phyloP scores from a whole-genome alignment of 257 asterid genomes.

The Cordia subcordata region DNA sequence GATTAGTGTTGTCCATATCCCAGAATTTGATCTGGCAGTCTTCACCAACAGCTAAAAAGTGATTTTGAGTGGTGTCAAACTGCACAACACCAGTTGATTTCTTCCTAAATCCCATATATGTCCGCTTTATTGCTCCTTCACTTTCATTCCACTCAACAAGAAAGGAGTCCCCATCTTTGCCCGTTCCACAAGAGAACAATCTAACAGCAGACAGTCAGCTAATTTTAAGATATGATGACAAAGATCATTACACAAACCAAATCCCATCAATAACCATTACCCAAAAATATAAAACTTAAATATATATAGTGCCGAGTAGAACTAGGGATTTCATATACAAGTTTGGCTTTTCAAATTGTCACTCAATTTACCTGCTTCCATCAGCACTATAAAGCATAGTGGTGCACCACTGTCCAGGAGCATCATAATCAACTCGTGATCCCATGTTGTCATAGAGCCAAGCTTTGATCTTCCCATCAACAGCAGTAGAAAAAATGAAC shows the following conservation, averaged over 20 bases:
- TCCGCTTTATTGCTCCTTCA: constrained; percentile 95
- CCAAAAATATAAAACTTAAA: neutral
- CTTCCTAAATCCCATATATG: constrained; percentile 78
- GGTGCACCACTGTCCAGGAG: constrained; percentile 98
- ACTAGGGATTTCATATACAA: no score
- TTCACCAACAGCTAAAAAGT: constrained; percentile 94
- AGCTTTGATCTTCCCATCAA: constrained; percentile 96
- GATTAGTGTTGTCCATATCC: constrained; percentile 85
- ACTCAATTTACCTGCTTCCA: constrained; percentile 69
- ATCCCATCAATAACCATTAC: neutral
- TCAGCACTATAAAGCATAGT: constrained; percentile 96
- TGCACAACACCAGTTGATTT: constrained; percentile 79
- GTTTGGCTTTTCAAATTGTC: neutral
- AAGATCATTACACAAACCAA: neutral
- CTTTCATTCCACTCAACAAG: constrained; percentile 99
- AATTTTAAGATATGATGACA: neutral
- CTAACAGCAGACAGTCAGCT: constrained; percentile 28
- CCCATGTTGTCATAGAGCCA: constrained; percentile 97
- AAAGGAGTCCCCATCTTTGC: constrained; percentile 94
- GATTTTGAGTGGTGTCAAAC: constrained; percentile 91
- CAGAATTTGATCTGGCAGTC: constrained; percentile 92
- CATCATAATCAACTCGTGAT: constrained; percentile 96
- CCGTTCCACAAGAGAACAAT: constrained; percentile 97
- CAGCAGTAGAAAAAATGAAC: constrained; percentile 95
- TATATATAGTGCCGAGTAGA: no score